phyloP scores from a whole-genome alignment of 2,329 filamentous ascomycete species.

The Claviceps humidiphila region DNA sequence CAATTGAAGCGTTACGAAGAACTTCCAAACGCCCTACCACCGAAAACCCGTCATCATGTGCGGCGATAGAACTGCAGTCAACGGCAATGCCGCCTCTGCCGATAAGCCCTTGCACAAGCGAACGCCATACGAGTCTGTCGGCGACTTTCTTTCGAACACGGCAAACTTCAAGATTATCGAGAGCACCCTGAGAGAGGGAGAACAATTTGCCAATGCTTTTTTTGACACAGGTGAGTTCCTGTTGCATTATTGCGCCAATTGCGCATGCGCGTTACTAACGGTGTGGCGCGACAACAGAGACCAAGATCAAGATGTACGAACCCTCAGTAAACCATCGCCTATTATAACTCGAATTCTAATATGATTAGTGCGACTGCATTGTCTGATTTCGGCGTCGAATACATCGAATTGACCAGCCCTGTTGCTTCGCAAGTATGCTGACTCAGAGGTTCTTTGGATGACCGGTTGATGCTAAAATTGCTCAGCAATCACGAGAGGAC shows the following conservation, averaged over 20 bases:
- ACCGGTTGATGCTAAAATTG: conserved; percentile 19
- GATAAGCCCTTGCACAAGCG: conserved; percentile 3
- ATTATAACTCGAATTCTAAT: not conserved
- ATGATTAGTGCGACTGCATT: conserved; percentile 7
- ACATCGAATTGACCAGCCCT: conserved; percentile 64
- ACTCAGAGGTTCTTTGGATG: not conserved
- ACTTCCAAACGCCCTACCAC: too few species aligned
- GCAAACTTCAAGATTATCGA: conserved; percentile 9
- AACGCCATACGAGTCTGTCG: conserved; percentile 7
- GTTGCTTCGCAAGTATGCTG: conserved; percentile 34
- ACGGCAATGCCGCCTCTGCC: not conserved
- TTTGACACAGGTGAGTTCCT: conserved; percentile 44
- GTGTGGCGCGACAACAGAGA: conserved; percentile 12
- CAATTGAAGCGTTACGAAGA: too few species aligned
- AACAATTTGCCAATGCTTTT: conserved; percentile 68
- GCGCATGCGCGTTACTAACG: not conserved
- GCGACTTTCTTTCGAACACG: conserved; percentile 9
- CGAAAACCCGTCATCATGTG: not conserved
- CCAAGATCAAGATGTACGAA: conserved; percentile 38
- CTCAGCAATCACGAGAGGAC: conserved; percentile 71
- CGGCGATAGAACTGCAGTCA: conserved; percentile 1
- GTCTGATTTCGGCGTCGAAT: conserved; percentile 12
- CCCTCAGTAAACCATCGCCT: not conserved
- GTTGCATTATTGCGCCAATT: not conserved
- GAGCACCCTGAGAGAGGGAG: conserved; percentile 44